phyloP scores from a whole-genome alignment of 352 stramenopile species.

The Globisporangium ultimum region DNA sequence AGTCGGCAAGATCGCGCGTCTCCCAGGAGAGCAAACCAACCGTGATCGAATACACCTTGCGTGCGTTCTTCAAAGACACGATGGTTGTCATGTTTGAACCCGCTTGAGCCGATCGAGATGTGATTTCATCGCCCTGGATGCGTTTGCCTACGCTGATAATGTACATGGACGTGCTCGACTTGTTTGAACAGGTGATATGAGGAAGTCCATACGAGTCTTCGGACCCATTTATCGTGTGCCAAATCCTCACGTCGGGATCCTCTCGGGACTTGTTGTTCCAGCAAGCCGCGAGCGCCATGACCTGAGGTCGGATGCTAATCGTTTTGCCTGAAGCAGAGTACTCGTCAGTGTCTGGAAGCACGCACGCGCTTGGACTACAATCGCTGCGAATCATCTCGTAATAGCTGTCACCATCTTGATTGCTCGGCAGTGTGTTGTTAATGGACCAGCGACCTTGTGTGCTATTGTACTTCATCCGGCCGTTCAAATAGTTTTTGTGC shows the following conservation, averaged over 20 bases:
- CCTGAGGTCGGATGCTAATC: neutral
- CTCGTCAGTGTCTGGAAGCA: neutral
- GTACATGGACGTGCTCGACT: constrained; percentile 1
- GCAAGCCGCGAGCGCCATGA: constrained; percentile 2
- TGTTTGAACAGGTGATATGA: too few relatives aligned
- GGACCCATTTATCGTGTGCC: too few relatives aligned
- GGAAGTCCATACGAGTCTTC: too few relatives aligned
- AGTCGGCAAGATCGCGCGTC: neutral
- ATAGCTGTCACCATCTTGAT: neutral
- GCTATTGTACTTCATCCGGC: too few relatives aligned
- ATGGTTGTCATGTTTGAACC: neutral
- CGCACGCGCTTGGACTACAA: constrained; percentile 1
- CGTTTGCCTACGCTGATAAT: constrained; percentile 3
- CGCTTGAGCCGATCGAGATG: neutral
- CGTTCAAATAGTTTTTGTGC: neutral
- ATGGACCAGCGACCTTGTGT: too few relatives aligned
- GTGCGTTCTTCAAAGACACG: constrained; percentile 5
- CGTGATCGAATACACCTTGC: constrained; percentile 13
- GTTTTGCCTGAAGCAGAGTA: neutral
- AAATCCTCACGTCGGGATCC: neutral
- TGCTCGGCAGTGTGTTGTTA: neutral
- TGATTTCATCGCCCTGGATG: constrained; percentile 6
- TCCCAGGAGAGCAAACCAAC: constrained; percentile 1
- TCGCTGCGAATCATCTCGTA: neutral
- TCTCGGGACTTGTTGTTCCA: neutral